Conservation (phyloP, 306 rosid species). For the Prunus kanzakura region DNA sequence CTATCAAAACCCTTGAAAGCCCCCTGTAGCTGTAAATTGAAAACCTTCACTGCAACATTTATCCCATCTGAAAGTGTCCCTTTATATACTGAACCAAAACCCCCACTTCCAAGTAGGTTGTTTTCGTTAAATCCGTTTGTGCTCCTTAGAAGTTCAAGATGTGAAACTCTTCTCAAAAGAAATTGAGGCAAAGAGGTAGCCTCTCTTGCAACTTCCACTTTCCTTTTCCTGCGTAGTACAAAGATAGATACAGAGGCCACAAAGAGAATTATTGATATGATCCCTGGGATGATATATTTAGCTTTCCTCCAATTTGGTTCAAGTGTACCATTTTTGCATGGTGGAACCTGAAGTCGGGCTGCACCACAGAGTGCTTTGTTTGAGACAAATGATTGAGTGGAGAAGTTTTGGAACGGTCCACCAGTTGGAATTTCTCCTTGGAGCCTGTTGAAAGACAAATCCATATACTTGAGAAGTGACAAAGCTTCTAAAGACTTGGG, state of each 20-base stretch:
- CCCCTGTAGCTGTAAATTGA: slow-evolving; percentile 2
- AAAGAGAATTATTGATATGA: neutral
- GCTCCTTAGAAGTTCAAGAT: slow-evolving; percentile 12
- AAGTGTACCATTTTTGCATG: neutral
- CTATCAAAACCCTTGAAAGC: slow-evolving; percentile 2
- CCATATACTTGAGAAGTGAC: neutral
- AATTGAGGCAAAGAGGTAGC: neutral
- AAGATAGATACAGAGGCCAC: neutral
- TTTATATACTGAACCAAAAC: slow-evolving; percentile 6
- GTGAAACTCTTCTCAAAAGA: slow-evolving; percentile 22
- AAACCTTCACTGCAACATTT: slow-evolving; percentile 6
- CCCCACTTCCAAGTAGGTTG: slow-evolving; percentile 11
- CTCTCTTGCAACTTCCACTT: neutral
- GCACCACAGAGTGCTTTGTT: slow-evolving; percentile 24
- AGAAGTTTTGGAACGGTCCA: slow-evolving; percentile 13
- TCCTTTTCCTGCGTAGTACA: neutral
- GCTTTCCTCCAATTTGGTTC: neutral
- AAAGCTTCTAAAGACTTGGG: too few relatives aligned
- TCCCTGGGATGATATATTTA: neutral
- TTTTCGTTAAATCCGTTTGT: slow-evolving; percentile 12
- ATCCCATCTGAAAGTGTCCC: slow-evolving; percentile 18
- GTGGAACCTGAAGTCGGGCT: neutral
- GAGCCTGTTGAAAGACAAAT: slow-evolving; percentile 8
- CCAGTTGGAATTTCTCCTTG: slow-evolving; percentile 25
- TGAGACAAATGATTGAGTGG: slow-evolving; percentile 22